Conservation (phyloP, 2,329 filamentous ascomycete genomes). For the Sporothrix mexicana region DNA sequence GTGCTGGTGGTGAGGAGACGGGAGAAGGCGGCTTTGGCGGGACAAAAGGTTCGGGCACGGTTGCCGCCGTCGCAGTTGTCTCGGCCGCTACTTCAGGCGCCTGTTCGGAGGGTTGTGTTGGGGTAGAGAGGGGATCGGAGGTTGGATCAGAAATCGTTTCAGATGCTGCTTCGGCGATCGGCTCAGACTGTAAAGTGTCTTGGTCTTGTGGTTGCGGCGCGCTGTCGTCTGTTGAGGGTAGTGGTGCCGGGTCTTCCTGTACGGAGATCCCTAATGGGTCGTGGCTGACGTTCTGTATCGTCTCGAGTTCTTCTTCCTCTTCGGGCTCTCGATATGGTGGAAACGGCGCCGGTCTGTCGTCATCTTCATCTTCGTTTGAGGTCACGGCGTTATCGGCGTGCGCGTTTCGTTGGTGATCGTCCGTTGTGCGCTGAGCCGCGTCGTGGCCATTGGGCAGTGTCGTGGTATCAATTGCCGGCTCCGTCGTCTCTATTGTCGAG, state of each 20-base stretch:
- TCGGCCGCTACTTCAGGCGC: not conserved
- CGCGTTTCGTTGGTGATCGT: not conserved
- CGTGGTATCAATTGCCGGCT: not conserved
- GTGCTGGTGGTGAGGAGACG: slow-evolving; percentile 16
- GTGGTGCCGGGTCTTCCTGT: not conserved
- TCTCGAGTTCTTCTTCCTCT: not conserved
- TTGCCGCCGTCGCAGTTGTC: no score
- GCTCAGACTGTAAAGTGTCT: not conserved
- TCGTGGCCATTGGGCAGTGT: slow-evolving; percentile 12
- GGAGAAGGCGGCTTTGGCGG: not conserved
- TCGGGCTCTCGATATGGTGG: slow-evolving; percentile 30
- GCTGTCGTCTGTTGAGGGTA: not conserved
- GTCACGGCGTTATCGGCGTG: not conserved
- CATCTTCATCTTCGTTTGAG: slow-evolving; percentile 2
- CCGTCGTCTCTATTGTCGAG: not conserved
- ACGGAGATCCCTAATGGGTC: not conserved
- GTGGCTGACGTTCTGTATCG: not conserved
- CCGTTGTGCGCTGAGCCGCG: not conserved
- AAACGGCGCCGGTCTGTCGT: slow-evolving; percentile 28
- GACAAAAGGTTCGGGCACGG: not conserved
- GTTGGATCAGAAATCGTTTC: not conserved
- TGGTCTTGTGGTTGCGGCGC: not conserved
- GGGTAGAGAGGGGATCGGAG: not conserved
- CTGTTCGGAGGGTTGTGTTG: not conserved
- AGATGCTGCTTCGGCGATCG: not conserved